A percentile compares a stretch with the other conserved stretches of the same genome.
phyloP scores from a whole-genome alignment of 306 rosid genomes.

The Lathyrus sativus region DNA sequence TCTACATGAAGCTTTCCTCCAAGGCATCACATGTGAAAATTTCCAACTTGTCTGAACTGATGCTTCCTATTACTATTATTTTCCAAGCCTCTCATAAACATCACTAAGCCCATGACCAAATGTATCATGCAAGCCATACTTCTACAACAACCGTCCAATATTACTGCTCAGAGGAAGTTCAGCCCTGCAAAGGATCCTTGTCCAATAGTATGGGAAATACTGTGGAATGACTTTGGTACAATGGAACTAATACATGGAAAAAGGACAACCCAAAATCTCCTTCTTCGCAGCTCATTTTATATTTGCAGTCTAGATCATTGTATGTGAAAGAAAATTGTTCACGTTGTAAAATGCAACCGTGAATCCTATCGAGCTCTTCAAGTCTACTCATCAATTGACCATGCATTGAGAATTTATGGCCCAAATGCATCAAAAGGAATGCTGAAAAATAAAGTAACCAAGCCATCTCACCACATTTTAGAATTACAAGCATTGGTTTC shows the following conservation, averaged over 20 bases:
- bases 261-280: constrained; percentile 60
- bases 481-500: too few species aligned
- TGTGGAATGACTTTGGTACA: constrained; percentile 72
- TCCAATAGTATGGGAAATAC: constrained; percentile 87
- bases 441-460: too few species aligned
- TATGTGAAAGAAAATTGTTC: constrained; percentile 67
- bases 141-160: constrained; percentile 95
- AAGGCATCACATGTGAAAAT: too few species aligned
- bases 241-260: constrained; percentile 80
- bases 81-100: too few species aligned
- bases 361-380: constrained; percentile 70
- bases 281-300: constrained; percentile 69
- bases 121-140: too few species aligned
- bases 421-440: constrained; percentile 64
- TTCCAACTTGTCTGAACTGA: too few species aligned
- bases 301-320: constrained; percentile 59
- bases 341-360: constrained; percentile 64
- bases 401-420: constrained; percentile 69
- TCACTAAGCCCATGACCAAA: too few species aligned
- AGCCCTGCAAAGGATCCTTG: constrained; percentile 96
- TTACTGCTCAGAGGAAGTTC: constrained; percentile 89
- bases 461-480: too few species aligned
- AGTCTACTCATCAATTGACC: constrained; percentile 79
- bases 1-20: too few species aligned
- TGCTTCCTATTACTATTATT: too few species aligned